Conservation (phyloP, 352 stramenopile genomes). For the Phytophthora podocarpi region DNA sequence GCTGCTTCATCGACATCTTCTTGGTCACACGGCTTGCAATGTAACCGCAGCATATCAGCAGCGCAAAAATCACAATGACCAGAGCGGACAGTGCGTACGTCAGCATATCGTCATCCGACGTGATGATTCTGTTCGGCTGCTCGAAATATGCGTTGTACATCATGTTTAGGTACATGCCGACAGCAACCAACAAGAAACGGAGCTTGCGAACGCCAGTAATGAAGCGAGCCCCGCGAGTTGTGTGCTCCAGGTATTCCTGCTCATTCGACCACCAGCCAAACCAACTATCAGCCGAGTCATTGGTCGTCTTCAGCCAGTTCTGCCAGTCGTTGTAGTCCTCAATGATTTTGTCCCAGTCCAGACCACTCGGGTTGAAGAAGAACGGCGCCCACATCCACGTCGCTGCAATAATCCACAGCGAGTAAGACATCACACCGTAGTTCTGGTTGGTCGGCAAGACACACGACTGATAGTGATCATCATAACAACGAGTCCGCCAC, state of each 20-base stretch:
- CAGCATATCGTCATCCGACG: conserved; percentile 49
- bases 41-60: conserved; percentile 85
- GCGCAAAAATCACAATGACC: conserved; percentile 71
- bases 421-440: conserved; percentile 98
- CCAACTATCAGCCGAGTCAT: conserved; percentile 88
- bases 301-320: conserved; percentile 92
- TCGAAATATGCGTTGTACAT: conserved; percentile 86
- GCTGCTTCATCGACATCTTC: conserved; percentile 91
- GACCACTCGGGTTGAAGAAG: conserved; percentile 97
- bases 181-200: conserved; percentile 73
- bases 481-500: conserved; percentile 81
- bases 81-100: conserved; percentile 69
- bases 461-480: conserved; percentile 87
- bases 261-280: conserved; percentile 89
- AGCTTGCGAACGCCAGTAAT: conserved; percentile 80
- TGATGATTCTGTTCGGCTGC: conserved; percentile 58
- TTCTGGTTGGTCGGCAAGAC: conserved; percentile 96
- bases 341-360: conserved; percentile 97
- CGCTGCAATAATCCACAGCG: conserved; percentile 93
- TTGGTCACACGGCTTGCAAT: conserved; percentile 87
- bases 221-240: conserved; percentile 62
- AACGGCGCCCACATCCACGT: conserved; percentile 90
- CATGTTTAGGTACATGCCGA: conserved; percentile 83
- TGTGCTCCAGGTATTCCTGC: conserved; percentile 84
- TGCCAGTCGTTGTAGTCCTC: conserved; percentile 95